Conservation (phyloP, 176 grass and related monocot genomes). For the Aegilops tauschii region DNA sequence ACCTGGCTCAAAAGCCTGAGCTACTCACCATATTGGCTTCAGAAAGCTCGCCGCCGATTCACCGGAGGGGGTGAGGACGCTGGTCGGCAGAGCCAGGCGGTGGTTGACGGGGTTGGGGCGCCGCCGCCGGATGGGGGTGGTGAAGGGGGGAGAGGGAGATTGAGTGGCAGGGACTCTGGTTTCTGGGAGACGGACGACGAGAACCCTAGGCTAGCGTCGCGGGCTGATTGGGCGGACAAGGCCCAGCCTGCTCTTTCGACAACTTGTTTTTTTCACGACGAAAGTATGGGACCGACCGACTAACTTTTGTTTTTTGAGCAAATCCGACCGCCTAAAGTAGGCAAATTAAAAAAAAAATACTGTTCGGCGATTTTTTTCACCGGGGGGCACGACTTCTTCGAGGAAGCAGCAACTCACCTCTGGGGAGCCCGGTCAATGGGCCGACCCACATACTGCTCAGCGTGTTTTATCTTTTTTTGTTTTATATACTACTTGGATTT, state of each 20-base stretch:
- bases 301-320: too few species aligned
- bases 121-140: neutral
- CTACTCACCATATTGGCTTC: constrained; percentile 24
- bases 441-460: too few species aligned
- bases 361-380: too few species aligned
- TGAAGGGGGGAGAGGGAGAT: neutral
- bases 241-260: neutral
- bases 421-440: too few species aligned
- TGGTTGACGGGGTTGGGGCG: neutral
- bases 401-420: too few species aligned
- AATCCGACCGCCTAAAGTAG: too few species aligned
- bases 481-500: too few species aligned
- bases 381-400: too few species aligned
- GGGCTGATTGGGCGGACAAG: neutral
- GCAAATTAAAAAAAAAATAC: too few species aligned
- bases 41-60: neutral
- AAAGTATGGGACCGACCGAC: too few species aligned
- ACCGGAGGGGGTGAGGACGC: neutral
- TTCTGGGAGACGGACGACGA: neutral
- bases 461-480: too few species aligned
- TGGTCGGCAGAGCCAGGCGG: neutral
- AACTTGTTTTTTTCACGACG: too few species aligned
- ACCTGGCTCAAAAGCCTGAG: neutral
- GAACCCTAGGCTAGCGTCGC: neutral
- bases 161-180: neutral